These are phyloP conservation scores for Yarrowia sp. DNA, from an alignment of 805 yeast species.

Conservation along the genomic window DNA sequence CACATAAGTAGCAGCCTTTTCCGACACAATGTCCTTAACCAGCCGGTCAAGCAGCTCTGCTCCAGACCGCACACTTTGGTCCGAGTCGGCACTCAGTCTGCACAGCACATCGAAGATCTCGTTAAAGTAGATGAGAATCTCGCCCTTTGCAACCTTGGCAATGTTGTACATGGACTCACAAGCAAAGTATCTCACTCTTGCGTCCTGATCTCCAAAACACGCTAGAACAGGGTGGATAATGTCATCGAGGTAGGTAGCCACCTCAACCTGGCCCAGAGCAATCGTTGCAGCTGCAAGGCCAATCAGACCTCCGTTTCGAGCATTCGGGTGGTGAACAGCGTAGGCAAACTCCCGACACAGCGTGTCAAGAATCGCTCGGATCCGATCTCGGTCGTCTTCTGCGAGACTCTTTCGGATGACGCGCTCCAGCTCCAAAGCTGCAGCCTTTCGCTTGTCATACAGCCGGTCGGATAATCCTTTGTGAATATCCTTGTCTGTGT, in stretches of 20 bases:
- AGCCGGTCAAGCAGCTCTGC: constrained; percentile 89
- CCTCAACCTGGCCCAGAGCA: constrained; percentile 79
- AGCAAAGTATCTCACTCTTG: constrained; percentile 94
- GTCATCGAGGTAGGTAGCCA: constrained; percentile 75
- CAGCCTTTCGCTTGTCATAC: constrained; percentile 72
- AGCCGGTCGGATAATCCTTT: constrained; percentile 70
- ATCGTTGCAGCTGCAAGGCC: constrained; percentile 95
- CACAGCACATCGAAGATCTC: constrained; percentile 93
- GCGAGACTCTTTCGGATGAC: constrained; percentile 66
- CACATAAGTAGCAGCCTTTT: constrained; percentile 84
- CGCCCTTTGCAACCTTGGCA: constrained; percentile 95
- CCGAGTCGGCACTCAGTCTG: constrained; percentile 84
- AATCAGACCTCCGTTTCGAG: constrained; percentile 92
- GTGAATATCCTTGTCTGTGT: constrained; percentile 56
- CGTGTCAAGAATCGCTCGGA: constrained; percentile 64
- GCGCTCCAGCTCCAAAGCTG: constrained; percentile 65
- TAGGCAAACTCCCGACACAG: constrained; percentile 73
- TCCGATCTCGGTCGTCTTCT: constrained; percentile 56
- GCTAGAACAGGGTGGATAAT: constrained; percentile 92
- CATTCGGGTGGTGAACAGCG: constrained; percentile 78
- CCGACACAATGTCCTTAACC: constrained; percentile 91
- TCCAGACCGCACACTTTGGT: constrained; percentile 87
- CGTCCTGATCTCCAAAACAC: constrained; percentile 94
- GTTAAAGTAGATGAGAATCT: constrained; percentile 83
- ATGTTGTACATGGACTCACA: constrained; percentile 94